Evolutionary conservation across 257 asterid genomes (phyloP).

Genomic region (Cordia subcordata): DNA sequence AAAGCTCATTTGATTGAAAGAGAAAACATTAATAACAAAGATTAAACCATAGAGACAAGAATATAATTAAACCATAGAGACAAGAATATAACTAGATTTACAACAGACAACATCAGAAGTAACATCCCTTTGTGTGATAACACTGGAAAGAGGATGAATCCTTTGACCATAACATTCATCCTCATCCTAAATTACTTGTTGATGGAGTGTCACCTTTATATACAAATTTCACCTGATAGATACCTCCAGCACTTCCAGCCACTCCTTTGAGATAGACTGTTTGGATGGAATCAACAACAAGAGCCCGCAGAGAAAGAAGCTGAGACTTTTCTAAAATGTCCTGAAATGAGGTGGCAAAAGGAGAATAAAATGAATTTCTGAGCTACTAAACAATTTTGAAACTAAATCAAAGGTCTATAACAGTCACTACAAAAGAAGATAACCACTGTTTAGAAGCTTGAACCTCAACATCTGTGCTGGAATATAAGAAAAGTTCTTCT

Average conservation of each 20-base stretch:
- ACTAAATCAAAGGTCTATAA: background rate
- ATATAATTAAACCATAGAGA: too few relatives aligned
- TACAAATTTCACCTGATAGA: constrained; percentile 50
- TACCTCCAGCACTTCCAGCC: constrained; percentile 83
- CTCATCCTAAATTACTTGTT: background rate
- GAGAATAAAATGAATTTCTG: background rate
- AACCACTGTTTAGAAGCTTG: constrained; percentile 15
- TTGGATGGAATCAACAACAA: constrained; percentile 89
- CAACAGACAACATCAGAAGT: too few relatives aligned
- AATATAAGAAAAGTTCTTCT: constrained; percentile 56
- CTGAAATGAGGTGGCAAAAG: constrained; percentile 34
- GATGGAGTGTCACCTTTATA: constrained; percentile 10
- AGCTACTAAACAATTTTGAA: background rate
- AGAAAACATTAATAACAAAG: too few relatives aligned
- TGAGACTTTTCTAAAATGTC: constrained; percentile 77
- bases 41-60: too few relatives aligned
- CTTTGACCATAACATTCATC: background rate
- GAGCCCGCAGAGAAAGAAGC: constrained; percentile 56
- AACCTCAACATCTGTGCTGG: constrained; percentile 95
- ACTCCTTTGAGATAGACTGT: constrained; percentile 78
- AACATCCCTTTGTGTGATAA: too few relatives aligned
- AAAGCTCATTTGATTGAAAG: too few relatives aligned
- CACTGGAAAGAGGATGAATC: background rate
- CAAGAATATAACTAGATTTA: too few relatives aligned
- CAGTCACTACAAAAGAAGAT: background rate